Conservation (phyloP, 2,329 filamentous ascomycete species). For the Colletotrichum lentis region DNA sequence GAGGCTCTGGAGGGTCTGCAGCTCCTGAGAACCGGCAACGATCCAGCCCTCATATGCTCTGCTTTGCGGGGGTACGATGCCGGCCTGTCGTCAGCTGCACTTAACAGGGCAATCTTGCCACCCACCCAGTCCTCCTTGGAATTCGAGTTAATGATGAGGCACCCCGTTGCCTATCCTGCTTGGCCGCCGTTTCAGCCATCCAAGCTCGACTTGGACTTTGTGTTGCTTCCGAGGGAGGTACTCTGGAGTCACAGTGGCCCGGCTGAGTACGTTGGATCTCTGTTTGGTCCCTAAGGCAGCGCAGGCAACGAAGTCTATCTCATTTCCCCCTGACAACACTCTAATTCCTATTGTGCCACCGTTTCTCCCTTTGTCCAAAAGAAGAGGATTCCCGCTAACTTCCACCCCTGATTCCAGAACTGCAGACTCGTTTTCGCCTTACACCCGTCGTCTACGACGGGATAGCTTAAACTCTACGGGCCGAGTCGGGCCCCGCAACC, state of each 20-base stretch:
- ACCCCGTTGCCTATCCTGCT: background rate
- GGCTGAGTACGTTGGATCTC: background rate
- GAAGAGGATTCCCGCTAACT: too few species aligned
- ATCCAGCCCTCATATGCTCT: background rate
- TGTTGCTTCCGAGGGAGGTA: background rate
- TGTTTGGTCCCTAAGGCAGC: background rate
- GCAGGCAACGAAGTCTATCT: too few species aligned
- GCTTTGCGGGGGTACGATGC: background rate
- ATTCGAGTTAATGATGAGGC: slow-evolving; percentile 3
- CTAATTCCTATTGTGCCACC: background rate
- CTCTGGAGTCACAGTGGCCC: background rate
- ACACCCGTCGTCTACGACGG: background rate
- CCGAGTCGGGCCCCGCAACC: too few species aligned
- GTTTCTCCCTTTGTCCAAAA: too few species aligned
- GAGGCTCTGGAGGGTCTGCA: background rate
- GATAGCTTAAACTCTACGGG: background rate
- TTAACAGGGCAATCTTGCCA: background rate
- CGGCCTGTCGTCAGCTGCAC: background rate
- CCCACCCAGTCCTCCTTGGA: background rate
- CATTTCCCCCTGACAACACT: too few species aligned
- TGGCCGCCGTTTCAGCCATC: background rate
- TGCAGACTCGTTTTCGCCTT: background rate
- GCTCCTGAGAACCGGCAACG: background rate
- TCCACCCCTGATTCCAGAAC: background rate
- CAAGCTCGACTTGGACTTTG: background rate